Evolutionary conservation across 148 eudicot genomes (phyloP), one percentile per base, ranked within the genome.

Genomic region (Silene latifolia): DNA sequence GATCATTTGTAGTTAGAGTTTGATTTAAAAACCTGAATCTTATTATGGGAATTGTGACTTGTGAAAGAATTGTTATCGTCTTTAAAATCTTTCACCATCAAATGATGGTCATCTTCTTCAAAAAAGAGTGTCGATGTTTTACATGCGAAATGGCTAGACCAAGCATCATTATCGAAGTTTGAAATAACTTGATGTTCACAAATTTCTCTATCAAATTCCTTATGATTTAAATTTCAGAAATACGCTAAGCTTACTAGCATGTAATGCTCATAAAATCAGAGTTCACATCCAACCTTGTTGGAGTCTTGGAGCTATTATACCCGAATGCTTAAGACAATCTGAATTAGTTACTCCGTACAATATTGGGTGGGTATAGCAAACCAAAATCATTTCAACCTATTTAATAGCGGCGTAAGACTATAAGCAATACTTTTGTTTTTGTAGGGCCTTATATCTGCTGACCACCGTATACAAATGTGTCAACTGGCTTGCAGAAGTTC

Each of bases 381-480:
- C 56, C 56, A 4, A 3, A 51, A 15, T 51, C 56, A 15, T 51
- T n/a, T n/a, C 56, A 51, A 18, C 56, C 5, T 51, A 14, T 51
- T 1, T 51, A 15, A 51, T 2, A 0, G 56, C 14, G 56, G 5
- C 4, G 56, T 51, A 51, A 12, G 17, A 0, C 14, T 7, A 8
- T 73, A 19, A 82, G 15, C 2, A 39, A 8, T 35, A 59, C 21
- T 51, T 53, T 54, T 17, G 68, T 77, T 79, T 62, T 51, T 70
- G 47, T 73, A 92, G 97, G 93, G 88, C 39, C 98, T 95, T 71
- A 13, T 89, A 81, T 82, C 89, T 72, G 85, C 97, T 69, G 86
- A 87, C 44, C 91, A 95, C 80, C 92, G 98, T 73, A 79, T 92
- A 51, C 79, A 88, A 25, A 90, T 95, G 98, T 91, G 98, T 77